Conservation (phyloP, 169 alveolate species). For the Eimeria maxima region DNA sequence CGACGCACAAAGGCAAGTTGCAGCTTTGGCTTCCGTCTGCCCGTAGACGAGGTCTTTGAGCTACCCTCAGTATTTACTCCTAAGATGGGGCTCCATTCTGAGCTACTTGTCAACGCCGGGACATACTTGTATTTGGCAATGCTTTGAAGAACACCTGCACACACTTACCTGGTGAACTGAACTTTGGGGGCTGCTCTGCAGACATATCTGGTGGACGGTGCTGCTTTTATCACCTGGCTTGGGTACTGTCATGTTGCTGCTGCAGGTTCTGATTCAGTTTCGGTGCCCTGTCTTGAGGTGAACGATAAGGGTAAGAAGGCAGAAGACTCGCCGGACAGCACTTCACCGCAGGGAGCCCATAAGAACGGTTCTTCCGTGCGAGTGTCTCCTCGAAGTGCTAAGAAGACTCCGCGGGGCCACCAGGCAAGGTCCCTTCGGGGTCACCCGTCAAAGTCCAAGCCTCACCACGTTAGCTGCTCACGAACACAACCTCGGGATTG, state of each 20-base stretch:
- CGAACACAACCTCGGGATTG: not conserved
- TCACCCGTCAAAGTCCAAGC: slow-evolving; percentile 5
- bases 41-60: not conserved
- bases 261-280: not conserved
- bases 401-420: not conserved
- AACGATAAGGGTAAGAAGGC: not conserved
- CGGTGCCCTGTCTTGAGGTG: not conserved
- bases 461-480: not conserved
- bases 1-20: slow-evolving; percentile 27
- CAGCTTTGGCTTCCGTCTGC: not conserved
- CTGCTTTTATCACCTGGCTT: not conserved
- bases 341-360: slow-evolving; percentile 1
- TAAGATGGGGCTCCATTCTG: not conserved
- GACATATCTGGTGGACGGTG: not conserved
- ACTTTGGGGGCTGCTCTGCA: not conserved
- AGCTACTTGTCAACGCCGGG: not conserved
- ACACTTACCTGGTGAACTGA: not conserved
- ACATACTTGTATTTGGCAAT: not conserved
- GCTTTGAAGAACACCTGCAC: not conserved
- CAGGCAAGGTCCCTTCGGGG: not conserved
- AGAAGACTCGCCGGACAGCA: slow-evolving; percentile 14
- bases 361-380: not conserved
- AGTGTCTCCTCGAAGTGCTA: not conserved
- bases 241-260: not conserved
- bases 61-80: not conserved